These are phyloP conservation scores for Taxillus chinensis DNA, from an alignment of 164 flowering plant species.

Conservation along the genomic window DNA sequence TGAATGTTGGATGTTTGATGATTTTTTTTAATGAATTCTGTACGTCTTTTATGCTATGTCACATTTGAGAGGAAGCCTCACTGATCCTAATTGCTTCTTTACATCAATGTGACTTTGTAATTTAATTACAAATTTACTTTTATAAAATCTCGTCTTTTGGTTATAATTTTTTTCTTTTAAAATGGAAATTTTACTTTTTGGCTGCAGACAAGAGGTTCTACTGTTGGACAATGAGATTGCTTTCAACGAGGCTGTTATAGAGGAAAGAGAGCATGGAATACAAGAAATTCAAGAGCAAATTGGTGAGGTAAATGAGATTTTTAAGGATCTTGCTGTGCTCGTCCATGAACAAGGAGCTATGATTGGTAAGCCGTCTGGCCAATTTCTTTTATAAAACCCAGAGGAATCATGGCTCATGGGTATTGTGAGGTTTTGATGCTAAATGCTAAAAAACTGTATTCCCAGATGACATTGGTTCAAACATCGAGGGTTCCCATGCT, in stretches of 20 bases:
- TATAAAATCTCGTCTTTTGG: too few species aligned
- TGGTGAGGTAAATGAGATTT: conserved; percentile 71
- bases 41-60: too few species aligned
- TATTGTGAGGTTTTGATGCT: neutral
- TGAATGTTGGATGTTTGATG: too few species aligned
- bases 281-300: conserved; percentile 67
- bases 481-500: conserved; percentile 53
- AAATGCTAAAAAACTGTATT: neutral
- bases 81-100: too few species aligned
- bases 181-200: too few species aligned
- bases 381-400: neutral
- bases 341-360: conserved; percentile 67
- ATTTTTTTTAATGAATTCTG: too few species aligned
- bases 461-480: conserved; percentile 76
- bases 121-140: too few species aligned
- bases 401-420: too few species aligned
- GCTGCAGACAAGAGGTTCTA: conserved; percentile 58
- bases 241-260: conserved; percentile 67
- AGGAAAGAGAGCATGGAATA: conserved; percentile 71
- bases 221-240: conserved; percentile 58
- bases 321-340: conserved; percentile 68
- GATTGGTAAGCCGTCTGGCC: conserved; percentile 3
- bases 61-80: too few species aligned
- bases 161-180: too few species aligned
- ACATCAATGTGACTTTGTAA: too few species aligned